These are phyloP conservation scores for Inonotus hispidus DNA, from an alignment of 1,284 basidiomycete species.

Conservation along the genomic window DNA sequence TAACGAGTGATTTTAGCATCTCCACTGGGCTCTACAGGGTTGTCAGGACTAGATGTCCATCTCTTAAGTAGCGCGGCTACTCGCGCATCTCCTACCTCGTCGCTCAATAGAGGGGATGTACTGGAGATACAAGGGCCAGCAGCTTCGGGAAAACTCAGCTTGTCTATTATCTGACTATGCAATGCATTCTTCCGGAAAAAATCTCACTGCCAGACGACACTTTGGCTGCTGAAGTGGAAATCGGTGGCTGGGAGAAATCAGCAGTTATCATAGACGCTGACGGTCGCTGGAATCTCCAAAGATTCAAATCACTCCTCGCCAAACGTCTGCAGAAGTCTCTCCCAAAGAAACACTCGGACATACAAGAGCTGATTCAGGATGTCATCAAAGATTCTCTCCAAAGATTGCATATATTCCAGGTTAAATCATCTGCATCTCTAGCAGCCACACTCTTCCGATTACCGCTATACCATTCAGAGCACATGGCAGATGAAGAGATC, in stretches of 20 bases:
- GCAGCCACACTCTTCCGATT: constrained; percentile 59
- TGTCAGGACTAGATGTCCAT: constrained; percentile 32
- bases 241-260: constrained; percentile 56
- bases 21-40: constrained; percentile 27
- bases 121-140: constrained; percentile 72
- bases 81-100: constrained; percentile 26
- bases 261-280: constrained; percentile 69
- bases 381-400: constrained; percentile 41
- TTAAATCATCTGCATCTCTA: constrained; percentile 59
- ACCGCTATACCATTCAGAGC: constrained; percentile 45
- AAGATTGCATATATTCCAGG: constrained; percentile 60
- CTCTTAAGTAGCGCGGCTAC: constrained; percentile 21
- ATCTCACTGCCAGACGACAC: constrained; percentile 11
- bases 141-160: constrained; percentile 72
- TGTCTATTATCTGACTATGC: constrained; percentile 57
- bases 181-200: constrained; percentile 48
- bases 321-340: constrained; percentile 31
- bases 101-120: constrained; percentile 50
- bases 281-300: constrained; percentile 49
- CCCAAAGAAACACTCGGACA: constrained; percentile 16
- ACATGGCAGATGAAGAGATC: constrained; percentile 47
- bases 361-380: constrained; percentile 21
- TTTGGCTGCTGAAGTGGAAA: constrained; percentile 19
- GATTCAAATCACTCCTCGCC: constrained; percentile 48
- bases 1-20: constrained; percentile 19